A percentile compares a stretch with the other conserved stretches of the same genome.
phyloP scores from a whole-genome alignment of 352 stramenopile species.

The Globisporangium polare region DNA sequence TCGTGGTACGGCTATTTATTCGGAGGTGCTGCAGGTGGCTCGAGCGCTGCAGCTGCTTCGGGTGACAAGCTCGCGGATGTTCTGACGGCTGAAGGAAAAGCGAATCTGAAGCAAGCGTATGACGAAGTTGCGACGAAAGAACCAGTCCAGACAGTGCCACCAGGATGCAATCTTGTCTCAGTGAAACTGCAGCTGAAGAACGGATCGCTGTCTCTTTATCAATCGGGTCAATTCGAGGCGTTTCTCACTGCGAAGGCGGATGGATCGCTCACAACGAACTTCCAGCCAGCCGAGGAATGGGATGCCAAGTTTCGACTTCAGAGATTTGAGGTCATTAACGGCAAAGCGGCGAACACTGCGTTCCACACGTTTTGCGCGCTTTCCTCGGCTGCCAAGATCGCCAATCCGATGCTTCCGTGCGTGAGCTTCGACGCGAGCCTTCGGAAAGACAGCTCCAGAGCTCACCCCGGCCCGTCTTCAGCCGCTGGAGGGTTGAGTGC shows the following conservation, averaged over 20 bases:
- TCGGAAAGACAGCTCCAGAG: slow-evolving; percentile 6
- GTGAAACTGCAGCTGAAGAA: slow-evolving; percentile 59
- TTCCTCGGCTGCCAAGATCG: slow-evolving; percentile 21
- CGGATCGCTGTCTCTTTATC: slow-evolving; percentile 51
- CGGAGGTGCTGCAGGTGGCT: slow-evolving; percentile 19
- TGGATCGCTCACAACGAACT: slow-evolving; percentile 50
- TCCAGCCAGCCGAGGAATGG: slow-evolving; percentile 70
- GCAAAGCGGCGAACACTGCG: slow-evolving; percentile 28
- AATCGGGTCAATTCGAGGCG: slow-evolving; percentile 36
- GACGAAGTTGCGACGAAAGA: slow-evolving; percentile 63
- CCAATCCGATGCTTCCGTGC: slow-evolving; percentile 28
- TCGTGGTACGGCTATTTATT: slow-evolving; percentile 88
- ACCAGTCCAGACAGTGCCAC: slow-evolving; percentile 35
- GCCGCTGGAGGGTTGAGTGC: neutral
- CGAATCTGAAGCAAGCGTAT: slow-evolving; percentile 69
- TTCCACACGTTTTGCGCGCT: slow-evolving; percentile 70
- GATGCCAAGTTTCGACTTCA: slow-evolving; percentile 55
- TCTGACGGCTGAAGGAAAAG: slow-evolving; percentile 59
- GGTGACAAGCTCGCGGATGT: slow-evolving; percentile 36
- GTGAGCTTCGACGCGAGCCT: slow-evolving; percentile 45
- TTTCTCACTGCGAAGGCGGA: slow-evolving; percentile 47
- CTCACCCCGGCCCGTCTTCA: slow-evolving; percentile 2
- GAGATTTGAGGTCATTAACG: slow-evolving; percentile 66
- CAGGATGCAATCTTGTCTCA: slow-evolving; percentile 64
- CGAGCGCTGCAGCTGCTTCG: slow-evolving; percentile 10